Base-by-base conservation (phyloP, 1,284 basidiomycete genomes). In the Ceratobasidium sp. region DNA sequence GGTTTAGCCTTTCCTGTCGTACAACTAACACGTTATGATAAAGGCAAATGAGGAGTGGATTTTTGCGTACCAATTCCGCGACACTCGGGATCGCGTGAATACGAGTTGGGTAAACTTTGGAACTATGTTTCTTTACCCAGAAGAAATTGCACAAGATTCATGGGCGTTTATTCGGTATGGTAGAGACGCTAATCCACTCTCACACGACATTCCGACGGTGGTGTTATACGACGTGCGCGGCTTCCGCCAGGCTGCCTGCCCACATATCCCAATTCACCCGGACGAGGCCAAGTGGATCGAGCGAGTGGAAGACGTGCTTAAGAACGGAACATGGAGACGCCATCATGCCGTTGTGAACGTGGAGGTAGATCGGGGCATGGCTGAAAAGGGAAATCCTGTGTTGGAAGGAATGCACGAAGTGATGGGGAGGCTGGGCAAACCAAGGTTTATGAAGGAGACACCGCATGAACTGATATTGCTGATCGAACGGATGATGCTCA, bases 11-110 rank as follows among this genome's bases (percentile, higher is more conserved):
- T 53, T 60, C 18, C 9, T 49, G 26, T 46, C n/a, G 49, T 55
- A 10, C 1, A 20, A 23, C 33, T 42, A 40, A 55, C 23, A 42
- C 42, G 12, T 55, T 23, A 33, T 64, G 18, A 12, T 64, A 20
- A 15, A 75, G 72, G 58, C 72, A 15, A 75, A 75, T 60, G 72
- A 75, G 26, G 72, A 75, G 39, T 75, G 72, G 72, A 61, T 61
- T 18, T 75, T 75, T 42, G 72, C 46, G 1, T 75, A 75, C 60
- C 26, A 40, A 18, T 75, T 53, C 60, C 42, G 60, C n/a, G 72
- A 75, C 33, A 28, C 60, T 20, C 58, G 42, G 18, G 46, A 10
- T 13, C 40, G 58, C 26, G 44, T 75, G 26, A n/a, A 26, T 51
- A 33, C 46, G 46, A 26, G 12, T n/a, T 64, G 46, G 46, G 28